phyloP scores from a whole-genome alignment of 371 early-diverging fungal species.

The Mucor irregularis region DNA sequence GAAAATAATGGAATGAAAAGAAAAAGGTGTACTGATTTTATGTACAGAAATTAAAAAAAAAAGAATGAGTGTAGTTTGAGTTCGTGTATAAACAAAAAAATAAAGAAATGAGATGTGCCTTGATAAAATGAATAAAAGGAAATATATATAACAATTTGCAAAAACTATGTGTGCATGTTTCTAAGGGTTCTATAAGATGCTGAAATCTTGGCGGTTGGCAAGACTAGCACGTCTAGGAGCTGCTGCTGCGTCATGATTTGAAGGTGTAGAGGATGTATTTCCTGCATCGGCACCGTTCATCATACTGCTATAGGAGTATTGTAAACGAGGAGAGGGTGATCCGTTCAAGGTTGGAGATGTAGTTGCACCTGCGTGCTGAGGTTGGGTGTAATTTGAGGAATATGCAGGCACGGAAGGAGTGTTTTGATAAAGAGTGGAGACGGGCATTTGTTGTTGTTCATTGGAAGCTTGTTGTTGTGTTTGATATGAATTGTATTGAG shows the following conservation, averaged over 20 bases:
- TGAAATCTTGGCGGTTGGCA: no score
- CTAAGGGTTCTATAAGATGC: no score
- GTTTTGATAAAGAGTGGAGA: neutral
- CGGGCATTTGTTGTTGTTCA: neutral
- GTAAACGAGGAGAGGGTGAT: neutral
- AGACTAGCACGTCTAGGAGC: neutral
- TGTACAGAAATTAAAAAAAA: no score
- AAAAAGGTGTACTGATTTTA: no score
- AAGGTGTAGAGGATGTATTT: neutral
- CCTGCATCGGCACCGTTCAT: neutral
- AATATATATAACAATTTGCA: no score
- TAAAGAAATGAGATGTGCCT: no score
- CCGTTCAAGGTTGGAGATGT: neutral
- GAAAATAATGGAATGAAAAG: neutral
- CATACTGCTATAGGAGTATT: neutral
- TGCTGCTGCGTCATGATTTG: neutral
- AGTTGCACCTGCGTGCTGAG: neutral
- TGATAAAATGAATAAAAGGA: no score
- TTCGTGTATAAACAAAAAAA: no score
- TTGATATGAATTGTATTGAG: neutral
- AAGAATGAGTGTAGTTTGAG: no score
- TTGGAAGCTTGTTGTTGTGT: neutral
- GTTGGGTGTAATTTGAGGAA: neutral
- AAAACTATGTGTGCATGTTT: no score
- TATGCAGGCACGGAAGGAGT: neutral